phyloP scores from a whole-genome alignment of 2,329 filamentous ascomycete genomes.

The Alternaria triticimaculans region DNA sequence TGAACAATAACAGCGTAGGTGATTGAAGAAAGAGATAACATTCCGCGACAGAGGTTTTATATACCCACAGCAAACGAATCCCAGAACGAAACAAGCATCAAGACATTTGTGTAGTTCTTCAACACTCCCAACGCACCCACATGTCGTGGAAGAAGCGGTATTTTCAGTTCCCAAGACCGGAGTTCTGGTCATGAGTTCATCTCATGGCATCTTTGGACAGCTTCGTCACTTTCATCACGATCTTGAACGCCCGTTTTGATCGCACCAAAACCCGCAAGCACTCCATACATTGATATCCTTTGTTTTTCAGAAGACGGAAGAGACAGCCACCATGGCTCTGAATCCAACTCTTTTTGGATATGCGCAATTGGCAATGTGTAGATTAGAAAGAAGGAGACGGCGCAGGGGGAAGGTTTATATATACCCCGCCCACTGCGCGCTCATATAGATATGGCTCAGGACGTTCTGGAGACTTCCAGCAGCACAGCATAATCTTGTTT shows the following conservation, averaged over 20 bases:
- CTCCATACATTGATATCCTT: no score
- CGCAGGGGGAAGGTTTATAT: not conserved
- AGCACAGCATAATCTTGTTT: not conserved
- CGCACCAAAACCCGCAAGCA: not conserved
- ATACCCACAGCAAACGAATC: not conserved
- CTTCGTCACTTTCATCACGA: not conserved
- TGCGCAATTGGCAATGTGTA: not conserved
- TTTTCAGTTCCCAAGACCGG: not conserved
- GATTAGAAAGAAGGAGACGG: not conserved
- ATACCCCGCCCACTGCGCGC: no score
- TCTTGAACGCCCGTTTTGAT: not conserved
- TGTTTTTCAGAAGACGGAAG: not conserved
- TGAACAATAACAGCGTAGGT: not conserved
- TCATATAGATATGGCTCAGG: no score
- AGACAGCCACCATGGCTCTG: not conserved
- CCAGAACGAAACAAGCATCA: not conserved
- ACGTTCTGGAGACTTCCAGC: no score
- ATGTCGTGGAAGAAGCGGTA: rapidly evolving
- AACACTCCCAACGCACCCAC: not conserved
- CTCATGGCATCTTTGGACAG: not conserved
- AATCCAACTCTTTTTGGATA: not conserved
- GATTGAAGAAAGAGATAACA: not conserved
- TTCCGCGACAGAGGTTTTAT: not conserved
- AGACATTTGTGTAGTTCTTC: not conserved
- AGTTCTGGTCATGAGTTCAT: not conserved